Conservation (phyloP, 352 stramenopile genomes). For the Phytophthora rubi region DNA sequence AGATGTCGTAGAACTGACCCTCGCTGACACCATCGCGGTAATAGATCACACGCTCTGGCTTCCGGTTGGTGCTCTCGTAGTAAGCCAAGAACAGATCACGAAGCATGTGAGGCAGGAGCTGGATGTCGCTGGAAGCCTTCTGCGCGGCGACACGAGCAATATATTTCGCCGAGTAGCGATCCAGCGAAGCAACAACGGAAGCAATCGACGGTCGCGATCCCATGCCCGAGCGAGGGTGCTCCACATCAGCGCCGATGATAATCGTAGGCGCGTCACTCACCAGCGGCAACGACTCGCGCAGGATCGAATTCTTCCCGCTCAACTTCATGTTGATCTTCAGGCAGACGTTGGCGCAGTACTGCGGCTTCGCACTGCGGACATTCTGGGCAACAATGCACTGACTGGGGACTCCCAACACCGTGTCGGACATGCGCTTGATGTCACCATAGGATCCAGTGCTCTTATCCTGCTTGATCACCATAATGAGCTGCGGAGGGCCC, state of each 20-base stretch:
- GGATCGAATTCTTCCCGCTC: constrained; percentile 65
- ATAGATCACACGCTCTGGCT: constrained; percentile 85
- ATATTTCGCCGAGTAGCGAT: constrained; percentile 68
- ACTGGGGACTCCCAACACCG: constrained; percentile 64
- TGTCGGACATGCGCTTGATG: constrained; percentile 83
- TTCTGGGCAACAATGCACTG: constrained; percentile 74
- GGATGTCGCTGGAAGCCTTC: constrained; percentile 57
- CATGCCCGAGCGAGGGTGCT: constrained; percentile 66
- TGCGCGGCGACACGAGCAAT: constrained; percentile 67
- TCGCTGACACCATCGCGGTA: constrained; percentile 89
- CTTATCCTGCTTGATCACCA: constrained; percentile 64
- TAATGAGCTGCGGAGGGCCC: constrained; percentile 56
- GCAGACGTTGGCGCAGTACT: constrained; percentile 75
- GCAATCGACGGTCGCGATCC: constrained; percentile 75
- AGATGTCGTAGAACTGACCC: constrained; percentile 80
- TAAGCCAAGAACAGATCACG: constrained; percentile 81
- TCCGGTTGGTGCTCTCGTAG: constrained; percentile 70
- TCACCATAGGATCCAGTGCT: constrained; percentile 56
- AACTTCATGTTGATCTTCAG: constrained; percentile 87
- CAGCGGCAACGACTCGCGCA: constrained; percentile 52
- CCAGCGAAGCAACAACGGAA: constrained; percentile 79
- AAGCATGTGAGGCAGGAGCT: constrained; percentile 65
- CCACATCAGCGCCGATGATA: constrained; percentile 81
- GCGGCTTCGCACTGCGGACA: constrained; percentile 44
- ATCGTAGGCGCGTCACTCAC: constrained; percentile 66